Evolutionary conservation across 805 yeast species (phyloP).

Genomic region (Metschnikowia similis): DNA sequence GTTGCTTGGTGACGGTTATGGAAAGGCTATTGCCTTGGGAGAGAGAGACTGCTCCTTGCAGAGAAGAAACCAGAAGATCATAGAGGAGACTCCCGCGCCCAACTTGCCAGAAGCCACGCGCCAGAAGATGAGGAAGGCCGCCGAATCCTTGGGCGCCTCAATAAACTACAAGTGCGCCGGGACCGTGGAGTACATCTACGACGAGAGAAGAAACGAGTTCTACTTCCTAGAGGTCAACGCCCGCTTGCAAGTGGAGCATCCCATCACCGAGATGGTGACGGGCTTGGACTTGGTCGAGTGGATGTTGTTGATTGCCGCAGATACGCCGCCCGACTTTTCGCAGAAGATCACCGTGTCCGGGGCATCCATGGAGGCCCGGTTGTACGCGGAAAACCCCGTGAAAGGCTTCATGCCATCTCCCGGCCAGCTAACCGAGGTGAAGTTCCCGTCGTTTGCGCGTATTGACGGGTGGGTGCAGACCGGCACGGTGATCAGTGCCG

Average conservation of each 20-base stretch:
- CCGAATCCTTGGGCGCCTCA: slow-evolving; percentile 74
- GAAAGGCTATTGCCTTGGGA: slow-evolving; percentile 89
- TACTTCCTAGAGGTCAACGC: slow-evolving; percentile 96
- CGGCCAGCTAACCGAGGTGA: slow-evolving; percentile 82
- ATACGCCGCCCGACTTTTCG: slow-evolving; percentile 74
- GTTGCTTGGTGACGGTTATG: slow-evolving; percentile 93
- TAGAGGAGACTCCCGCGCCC: slow-evolving; percentile 98
- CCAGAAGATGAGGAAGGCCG: slow-evolving; percentile 68
- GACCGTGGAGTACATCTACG: slow-evolving; percentile 94
- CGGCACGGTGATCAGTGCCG: slow-evolving; percentile 85
- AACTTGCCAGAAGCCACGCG: slow-evolving; percentile 80
- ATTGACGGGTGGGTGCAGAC: slow-evolving; percentile 91
- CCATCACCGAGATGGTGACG: slow-evolving; percentile 92
- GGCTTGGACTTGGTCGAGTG: slow-evolving; percentile 94
- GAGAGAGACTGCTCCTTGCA: slow-evolving; percentile 98
- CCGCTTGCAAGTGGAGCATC: slow-evolving; percentile 96
- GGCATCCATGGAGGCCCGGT: slow-evolving; percentile 93
- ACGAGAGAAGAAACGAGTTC: slow-evolving; percentile 79
- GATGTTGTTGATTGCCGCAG: slow-evolving; percentile 93
- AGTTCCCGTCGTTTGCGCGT: slow-evolving; percentile 88
- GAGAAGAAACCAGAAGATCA: slow-evolving; percentile 93
- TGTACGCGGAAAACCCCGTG: slow-evolving; percentile 95
- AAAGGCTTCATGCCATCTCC: slow-evolving; percentile 95
- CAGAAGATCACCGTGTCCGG: slow-evolving; percentile 63
- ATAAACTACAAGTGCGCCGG: slow-evolving; percentile 96